Conservation (phyloP, 768 basidiomycete genomes). For the Kwoniella bestiolae region DNA sequence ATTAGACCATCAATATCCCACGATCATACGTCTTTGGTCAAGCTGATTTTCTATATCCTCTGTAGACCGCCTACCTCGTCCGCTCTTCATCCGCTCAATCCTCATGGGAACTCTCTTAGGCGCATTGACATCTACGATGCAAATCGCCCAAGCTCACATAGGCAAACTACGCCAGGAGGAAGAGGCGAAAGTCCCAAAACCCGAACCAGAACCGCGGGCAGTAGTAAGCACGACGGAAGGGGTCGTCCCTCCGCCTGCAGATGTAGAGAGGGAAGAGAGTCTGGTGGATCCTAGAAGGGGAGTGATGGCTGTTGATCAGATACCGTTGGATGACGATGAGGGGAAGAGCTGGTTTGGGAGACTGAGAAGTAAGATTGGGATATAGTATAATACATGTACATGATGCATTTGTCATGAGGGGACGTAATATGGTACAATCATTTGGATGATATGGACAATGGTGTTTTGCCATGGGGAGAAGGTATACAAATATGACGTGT, state of each 20-base stretch:
- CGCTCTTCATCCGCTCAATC: constrained; percentile 44
- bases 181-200: not conserved
- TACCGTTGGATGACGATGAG: constrained; percentile 17
- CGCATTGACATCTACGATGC: constrained; percentile 33
- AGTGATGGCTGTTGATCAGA: constrained; percentile 13
- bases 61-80: constrained; percentile 51
- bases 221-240: constrained; percentile 12
- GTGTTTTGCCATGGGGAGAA: no score
- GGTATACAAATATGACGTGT: no score
- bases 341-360: constrained; percentile 8
- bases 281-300: not conserved
- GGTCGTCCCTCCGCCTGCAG: not conserved
- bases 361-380: not conserved
- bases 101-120: constrained; percentile 50
- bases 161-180: constrained; percentile 27
- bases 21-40: no score
- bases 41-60: no score
- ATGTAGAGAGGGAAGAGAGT: not conserved
- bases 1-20: no score
- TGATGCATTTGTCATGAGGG: not conserved
- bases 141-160: constrained; percentile 35
- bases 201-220: not conserved
- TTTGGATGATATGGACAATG: no score
- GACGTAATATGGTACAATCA: not conserved
- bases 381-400: not conserved